phyloP scores from a whole-genome alignment of 257 asterid species.

The Nicotiana obtusifolia region DNA sequence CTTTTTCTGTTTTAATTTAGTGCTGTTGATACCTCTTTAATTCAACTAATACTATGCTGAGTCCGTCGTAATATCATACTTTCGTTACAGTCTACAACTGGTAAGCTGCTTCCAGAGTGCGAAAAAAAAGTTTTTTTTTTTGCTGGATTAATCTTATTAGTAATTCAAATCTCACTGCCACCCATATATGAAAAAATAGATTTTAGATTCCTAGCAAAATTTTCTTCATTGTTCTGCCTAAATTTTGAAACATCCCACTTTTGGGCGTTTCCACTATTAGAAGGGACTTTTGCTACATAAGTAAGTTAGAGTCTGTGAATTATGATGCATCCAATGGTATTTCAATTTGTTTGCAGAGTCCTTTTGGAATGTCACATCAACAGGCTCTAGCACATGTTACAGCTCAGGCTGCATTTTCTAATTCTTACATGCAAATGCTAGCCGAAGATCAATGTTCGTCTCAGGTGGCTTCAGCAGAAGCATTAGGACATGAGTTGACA shows the following conservation, averaged over 20 bases:
- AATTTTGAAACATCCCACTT: neutral
- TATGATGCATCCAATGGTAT: neutral
- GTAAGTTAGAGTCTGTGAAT: neutral
- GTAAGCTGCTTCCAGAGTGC: neutral
- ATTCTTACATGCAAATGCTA: slow-evolving; percentile 54
- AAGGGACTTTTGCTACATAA: neutral
- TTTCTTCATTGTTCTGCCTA: neutral
- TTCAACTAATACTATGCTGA: neutral
- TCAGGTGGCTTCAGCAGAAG: slow-evolving; percentile 25
- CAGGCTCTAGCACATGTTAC: slow-evolving; percentile 96
- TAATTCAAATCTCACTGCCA: no score
- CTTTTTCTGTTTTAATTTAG: neutral
- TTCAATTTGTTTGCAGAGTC: slow-evolving; percentile 52
- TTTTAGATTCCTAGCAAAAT: neutral
- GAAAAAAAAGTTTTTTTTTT: no score
- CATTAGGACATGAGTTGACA: slow-evolving; percentile 23
- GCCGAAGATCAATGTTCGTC: slow-evolving; percentile 39
- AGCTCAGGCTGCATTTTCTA: slow-evolving; percentile 83
- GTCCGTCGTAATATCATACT: neutral
- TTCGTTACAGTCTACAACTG: neutral
- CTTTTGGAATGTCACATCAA: slow-evolving; percentile 98
- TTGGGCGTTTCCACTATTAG: neutral
- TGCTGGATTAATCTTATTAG: neutral
- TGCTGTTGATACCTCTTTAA: neutral
- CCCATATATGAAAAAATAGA: neutral